Conservation (phyloP, 2,329 filamentous ascomycete species). For the Paracamarosporium sp. region DNA sequence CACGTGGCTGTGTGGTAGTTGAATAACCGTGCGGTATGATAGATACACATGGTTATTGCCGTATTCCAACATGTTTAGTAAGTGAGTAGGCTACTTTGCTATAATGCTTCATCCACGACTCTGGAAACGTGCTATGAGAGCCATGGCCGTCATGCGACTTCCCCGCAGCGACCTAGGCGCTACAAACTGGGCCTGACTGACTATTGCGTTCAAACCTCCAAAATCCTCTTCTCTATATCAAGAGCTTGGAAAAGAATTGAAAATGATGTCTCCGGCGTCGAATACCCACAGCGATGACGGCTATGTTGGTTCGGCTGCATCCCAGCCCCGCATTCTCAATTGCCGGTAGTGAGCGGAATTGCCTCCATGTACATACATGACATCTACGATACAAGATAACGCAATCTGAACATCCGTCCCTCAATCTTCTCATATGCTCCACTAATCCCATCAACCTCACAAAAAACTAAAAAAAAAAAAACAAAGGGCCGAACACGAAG, state of each 20-base stretch:
- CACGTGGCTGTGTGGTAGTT: no score
- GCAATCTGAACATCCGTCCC: neutral
- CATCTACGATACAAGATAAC: neutral
- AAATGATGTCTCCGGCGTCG: neutral
- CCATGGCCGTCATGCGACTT: no score
- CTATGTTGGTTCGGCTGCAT: neutral
- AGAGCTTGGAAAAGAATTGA: neutral
- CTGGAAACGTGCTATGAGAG: no score
- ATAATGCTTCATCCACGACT: no score
- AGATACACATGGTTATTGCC: no score
- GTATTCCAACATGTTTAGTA: no score
- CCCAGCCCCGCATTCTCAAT: slow-evolving; percentile 1
- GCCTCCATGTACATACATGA: neutral
- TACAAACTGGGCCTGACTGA: neutral
- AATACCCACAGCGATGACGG: neutral
- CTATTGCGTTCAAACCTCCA: neutral
- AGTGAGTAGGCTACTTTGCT: no score
- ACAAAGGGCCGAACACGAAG: no score
- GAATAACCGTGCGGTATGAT: no score
- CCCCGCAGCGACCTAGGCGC: neutral
- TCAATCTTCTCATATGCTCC: neutral
- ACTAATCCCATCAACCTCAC: neutral
- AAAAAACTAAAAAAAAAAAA: neutral
- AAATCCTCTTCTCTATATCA: neutral
- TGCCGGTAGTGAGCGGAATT: slow-evolving; percentile 1